These are phyloP conservation scores for Leccinum aurantiacum DNA, from an alignment of 768 basidiomycete genomes.

Conservation along the genomic window DNA sequence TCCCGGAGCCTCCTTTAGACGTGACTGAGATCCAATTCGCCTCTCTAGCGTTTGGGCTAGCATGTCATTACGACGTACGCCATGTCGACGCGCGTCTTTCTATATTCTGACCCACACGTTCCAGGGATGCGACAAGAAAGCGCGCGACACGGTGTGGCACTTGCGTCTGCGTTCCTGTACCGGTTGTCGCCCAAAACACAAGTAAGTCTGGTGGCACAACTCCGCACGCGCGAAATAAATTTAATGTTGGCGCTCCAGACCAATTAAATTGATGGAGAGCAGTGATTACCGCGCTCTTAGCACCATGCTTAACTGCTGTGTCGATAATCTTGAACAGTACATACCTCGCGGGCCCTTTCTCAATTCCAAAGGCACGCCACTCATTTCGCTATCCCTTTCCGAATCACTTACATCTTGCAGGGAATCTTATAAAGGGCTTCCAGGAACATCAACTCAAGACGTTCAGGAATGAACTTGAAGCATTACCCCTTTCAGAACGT, in stretches of 20 bases:
- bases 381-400: neutral
- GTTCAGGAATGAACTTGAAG: conserved; percentile 16
- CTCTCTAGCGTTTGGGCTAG: conserved; percentile 46
- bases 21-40: conserved; percentile 52
- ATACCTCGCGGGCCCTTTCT: conserved; percentile 30
- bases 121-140: conserved; percentile 27
- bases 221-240: neutral
- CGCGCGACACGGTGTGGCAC: conserved; percentile 33
- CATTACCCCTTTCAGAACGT: conserved; percentile 16
- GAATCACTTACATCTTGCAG: conserved; percentile 15
- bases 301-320: conserved; percentile 8
- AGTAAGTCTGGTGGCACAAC: conserved; percentile 16
- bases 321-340: conserved; percentile 20
- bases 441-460: conserved; percentile 19
- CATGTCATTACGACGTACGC: conserved; percentile 40
- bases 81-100: neutral
- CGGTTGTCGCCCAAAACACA: conserved; percentile 25
- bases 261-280: conserved; percentile 17
- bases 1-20: conserved; percentile 48
- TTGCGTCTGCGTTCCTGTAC: conserved; percentile 35
- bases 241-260: conserved; percentile 10
- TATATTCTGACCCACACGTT: neutral
- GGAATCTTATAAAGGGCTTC: conserved; percentile 22
- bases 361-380: conserved; percentile 21
- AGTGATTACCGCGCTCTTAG: conserved; percentile 9